Percentiles rank a stretch among this genome's conserved stretches.
Conservation (phyloP, 2,329 filamentous ascomycete genomes). For the Penicillium sp. region DNA sequence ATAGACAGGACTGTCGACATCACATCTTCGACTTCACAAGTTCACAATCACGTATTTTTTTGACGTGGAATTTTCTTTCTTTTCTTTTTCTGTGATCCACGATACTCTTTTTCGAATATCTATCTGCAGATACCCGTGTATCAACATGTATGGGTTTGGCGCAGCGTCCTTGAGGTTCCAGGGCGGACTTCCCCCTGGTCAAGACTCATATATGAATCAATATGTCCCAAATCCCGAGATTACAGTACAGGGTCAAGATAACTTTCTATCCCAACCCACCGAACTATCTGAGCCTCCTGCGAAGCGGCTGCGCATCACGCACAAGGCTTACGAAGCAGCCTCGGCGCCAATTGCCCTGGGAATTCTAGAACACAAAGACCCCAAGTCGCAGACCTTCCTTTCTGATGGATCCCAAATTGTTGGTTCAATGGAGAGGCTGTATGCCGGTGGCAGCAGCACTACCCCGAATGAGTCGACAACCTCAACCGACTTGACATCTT, state of each 20-base stretch:
- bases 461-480: constrained; percentile 29
- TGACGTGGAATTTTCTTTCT: background rate
- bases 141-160: constrained; percentile 29
- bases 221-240: constrained; percentile 5
- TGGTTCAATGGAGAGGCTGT: constrained; percentile 3
- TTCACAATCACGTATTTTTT: background rate
- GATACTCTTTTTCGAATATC: background rate
- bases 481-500: constrained; percentile 26
- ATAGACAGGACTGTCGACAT: background rate
- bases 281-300: constrained; percentile 14
- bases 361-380: background rate
- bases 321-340: constrained; percentile 2
- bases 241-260: background rate
- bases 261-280: background rate
- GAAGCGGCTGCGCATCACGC: constrained; percentile 20
- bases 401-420: constrained; percentile 3
- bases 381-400: background rate
- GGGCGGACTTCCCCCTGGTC: constrained; percentile 7
- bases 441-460: constrained; percentile 20
- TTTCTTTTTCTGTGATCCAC: background rate
- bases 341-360: constrained; percentile 3
- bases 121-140: constrained; percentile 6
- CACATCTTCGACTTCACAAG: background rate
- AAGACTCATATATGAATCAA: constrained; percentile 17
- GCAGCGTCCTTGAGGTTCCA: constrained; percentile 22